phyloP scores from a whole-genome alignment of 2,329 filamentous ascomycete genomes.

The Pseudogymnoascus sp. region DNA sequence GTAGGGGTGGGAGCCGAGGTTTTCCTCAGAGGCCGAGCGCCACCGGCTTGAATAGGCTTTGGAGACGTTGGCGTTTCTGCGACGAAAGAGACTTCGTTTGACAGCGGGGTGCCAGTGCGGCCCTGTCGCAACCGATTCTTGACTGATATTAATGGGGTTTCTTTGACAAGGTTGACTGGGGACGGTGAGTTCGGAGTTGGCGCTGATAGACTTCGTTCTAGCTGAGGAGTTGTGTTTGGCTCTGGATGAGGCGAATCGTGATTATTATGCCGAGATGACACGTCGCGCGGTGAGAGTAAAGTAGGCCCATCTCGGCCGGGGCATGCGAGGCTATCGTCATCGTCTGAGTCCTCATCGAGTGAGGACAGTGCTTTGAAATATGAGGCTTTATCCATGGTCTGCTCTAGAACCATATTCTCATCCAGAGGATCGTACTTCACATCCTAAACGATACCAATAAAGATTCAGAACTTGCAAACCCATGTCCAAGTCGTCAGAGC shows the following conservation, averaged over 20 bases:
- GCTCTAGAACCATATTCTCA: neutral
- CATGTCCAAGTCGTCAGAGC: neutral
- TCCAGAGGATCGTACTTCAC: neutral
- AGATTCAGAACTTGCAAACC: neutral
- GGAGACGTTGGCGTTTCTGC: slow-evolving; percentile 16
- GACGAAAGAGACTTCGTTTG: slow-evolving; percentile 7
- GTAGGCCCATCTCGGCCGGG: neutral
- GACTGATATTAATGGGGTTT: slow-evolving; percentile 1
- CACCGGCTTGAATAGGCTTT: slow-evolving; percentile 21
- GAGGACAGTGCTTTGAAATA: slow-evolving; percentile 23
- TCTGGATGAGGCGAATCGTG: slow-evolving; percentile 21
- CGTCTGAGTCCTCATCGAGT: slow-evolving; percentile 23
- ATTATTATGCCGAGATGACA: slow-evolving; percentile 30
- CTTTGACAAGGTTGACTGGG: neutral
- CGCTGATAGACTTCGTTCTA: slow-evolving; percentile 8
- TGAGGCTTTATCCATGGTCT: slow-evolving; percentile 9
- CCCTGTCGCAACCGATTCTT: neutral
- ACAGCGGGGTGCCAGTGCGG: neutral
- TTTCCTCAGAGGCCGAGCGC: slow-evolving; percentile 13
- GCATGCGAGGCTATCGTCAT: slow-evolving; percentile 20
- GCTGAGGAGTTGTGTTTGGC: neutral
- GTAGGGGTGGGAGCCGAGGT: slow-evolving; percentile 21
- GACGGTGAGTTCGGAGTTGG: slow-evolving; percentile 5
- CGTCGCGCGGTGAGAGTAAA: slow-evolving; percentile 31
- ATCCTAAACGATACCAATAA: neutral